phyloP scores from a whole-genome alignment of 148 eudicot genomes.

The Heliamphora exappendiculata region DNA sequence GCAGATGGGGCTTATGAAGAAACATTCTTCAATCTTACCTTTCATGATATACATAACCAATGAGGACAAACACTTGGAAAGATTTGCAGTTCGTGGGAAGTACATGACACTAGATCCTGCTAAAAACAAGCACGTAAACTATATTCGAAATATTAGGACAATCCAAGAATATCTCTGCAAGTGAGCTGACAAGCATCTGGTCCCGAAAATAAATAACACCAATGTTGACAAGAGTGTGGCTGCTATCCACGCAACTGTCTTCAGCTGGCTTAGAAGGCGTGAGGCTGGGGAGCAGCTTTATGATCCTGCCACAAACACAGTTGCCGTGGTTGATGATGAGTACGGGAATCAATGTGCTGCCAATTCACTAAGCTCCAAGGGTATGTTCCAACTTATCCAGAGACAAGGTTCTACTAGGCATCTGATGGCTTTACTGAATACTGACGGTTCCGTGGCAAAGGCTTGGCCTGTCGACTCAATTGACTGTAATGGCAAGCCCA shows the following conservation, averaged over 20 bases:
- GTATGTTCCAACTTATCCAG: constrained; percentile 93
- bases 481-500: constrained; percentile 43
- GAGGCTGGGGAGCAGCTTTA: constrained; percentile 74
- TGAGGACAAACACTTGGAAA: constrained; percentile 92
- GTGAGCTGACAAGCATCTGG: constrained; percentile 87
- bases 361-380: constrained; percentile 80
- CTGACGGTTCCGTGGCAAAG: constrained; percentile 93
- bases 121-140: constrained; percentile 83
- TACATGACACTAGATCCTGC: constrained; percentile 97
- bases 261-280: constrained; percentile 77
- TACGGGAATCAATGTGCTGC: constrained; percentile 84
- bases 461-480: constrained; percentile 83
- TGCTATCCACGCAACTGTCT: constrained; percentile 88
- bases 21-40: constrained; percentile 93
- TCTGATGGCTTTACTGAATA: constrained; percentile 88
- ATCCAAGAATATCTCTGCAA: constrained; percentile 92
- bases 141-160: constrained; percentile 79
- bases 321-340: constrained; percentile 59
- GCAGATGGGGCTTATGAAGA: constrained; percentile 99
- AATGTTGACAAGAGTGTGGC: constrained; percentile 95
- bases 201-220: constrained; percentile 90
- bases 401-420: constrained; percentile 82
- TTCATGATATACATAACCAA: constrained; percentile 91
- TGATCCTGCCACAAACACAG: constrained; percentile 69
- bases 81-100: constrained; percentile 95